Evolutionary conservation across 495 filamentous ascomycete species (phyloP).

Genomic region (Beverwykella pulmonaria): DNA sequence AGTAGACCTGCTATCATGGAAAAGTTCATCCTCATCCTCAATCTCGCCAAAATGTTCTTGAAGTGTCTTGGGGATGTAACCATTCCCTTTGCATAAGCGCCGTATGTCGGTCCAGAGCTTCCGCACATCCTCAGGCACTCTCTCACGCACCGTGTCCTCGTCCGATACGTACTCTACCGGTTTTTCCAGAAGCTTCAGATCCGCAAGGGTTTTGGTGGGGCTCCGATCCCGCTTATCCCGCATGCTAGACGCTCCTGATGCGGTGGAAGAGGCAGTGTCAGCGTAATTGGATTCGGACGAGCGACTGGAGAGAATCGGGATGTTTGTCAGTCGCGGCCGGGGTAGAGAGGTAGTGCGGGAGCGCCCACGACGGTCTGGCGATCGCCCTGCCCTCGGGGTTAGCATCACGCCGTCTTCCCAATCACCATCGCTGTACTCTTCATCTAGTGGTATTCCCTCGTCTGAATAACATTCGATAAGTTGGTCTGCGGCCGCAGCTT

Average conservation of each 20-base stretch:
- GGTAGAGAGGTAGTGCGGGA: background rate
- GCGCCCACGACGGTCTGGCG: background rate
- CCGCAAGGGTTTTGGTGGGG: slow-evolving; percentile 3
- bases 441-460: background rate
- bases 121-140: slow-evolving; percentile 1
- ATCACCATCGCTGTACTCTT: background rate
- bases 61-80: slow-evolving; percentile 6
- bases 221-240: background rate
- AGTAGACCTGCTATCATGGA: slow-evolving; percentile 7
- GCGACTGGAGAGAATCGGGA: slow-evolving; percentile 6
- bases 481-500: background rate
- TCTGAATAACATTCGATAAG: background rate
- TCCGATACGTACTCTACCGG: slow-evolving; percentile 7
- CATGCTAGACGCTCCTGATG: slow-evolving; percentile 2
- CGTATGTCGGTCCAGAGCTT: slow-evolving; percentile 4
- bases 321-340: slow-evolving; percentile 8
- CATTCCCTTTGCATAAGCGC: slow-evolving; percentile 11
- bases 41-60: slow-evolving; percentile 8
- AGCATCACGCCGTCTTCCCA: background rate
- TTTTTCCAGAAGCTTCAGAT: slow-evolving; percentile 4
- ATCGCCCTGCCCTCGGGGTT: slow-evolving; percentile 6
- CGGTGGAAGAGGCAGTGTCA: background rate
- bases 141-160: slow-evolving; percentile 9
- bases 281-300: slow-evolving; percentile 1
- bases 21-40: slow-evolving; percentile 12